Conservation (phyloP, 2,329 filamentous ascomycete species). For the Orbilia oligospora region DNA sequence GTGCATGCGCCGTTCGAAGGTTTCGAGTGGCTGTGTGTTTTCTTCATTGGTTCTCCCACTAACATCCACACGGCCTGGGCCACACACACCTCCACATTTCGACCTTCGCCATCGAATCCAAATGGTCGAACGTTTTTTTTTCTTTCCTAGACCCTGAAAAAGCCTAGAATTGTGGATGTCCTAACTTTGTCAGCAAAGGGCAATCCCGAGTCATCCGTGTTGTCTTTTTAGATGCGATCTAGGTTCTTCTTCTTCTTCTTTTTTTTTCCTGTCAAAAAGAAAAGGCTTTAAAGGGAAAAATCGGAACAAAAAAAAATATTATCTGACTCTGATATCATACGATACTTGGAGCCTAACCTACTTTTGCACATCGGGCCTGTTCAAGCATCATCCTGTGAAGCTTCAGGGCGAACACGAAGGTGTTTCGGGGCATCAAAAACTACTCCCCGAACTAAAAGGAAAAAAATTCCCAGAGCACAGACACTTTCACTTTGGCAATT, state of each 20-base stretch:
- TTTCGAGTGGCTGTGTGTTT: slow-evolving; percentile 20
- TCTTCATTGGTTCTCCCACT: not conserved
- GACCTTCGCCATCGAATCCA: not conserved
- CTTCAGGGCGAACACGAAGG: slow-evolving; percentile 16
- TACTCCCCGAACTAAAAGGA: not conserved
- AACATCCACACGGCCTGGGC: slow-evolving; percentile 10
- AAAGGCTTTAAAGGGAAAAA: slow-evolving; percentile 11
- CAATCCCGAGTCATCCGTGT: slow-evolving; percentile 23
- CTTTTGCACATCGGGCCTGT: slow-evolving; percentile 2
- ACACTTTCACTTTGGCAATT: not conserved
- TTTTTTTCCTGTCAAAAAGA: not conserved
- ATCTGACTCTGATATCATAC: slow-evolving; percentile 18
- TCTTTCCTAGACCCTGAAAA: slow-evolving; percentile 12
- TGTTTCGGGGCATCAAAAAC: not conserved
- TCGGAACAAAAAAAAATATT: not conserved
- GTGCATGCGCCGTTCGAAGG: slow-evolving; percentile 19
- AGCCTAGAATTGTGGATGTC: slow-evolving; percentile 5
- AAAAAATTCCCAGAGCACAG: slow-evolving; percentile 11
- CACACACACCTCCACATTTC: not conserved
- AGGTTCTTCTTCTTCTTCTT: not conserved
- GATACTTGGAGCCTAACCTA: slow-evolving; percentile 17
- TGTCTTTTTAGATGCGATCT: slow-evolving; percentile 11
- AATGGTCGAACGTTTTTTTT: not conserved
- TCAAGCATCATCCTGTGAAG: slow-evolving; percentile 18
- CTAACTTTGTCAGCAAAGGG: slow-evolving; percentile 21